phyloP scores from a whole-genome alignment of 2,329 filamentous ascomycete genomes.

The Helicocarpus griseus region DNA sequence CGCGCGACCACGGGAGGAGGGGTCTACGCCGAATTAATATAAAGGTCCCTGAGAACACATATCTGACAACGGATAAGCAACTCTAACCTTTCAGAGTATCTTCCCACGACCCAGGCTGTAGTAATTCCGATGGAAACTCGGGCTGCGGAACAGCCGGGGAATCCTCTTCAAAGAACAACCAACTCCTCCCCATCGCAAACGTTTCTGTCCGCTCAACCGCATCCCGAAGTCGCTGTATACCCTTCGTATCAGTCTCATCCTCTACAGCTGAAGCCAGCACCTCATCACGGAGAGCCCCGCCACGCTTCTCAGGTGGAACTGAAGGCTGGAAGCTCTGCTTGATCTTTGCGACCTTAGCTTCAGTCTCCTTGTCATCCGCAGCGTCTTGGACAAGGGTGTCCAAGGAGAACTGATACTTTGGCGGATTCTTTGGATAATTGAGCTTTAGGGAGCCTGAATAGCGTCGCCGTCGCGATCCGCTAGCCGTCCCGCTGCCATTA shows the following conservation, averaged over 20 bases:
- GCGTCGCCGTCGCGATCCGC: not conserved
- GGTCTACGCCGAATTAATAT: conserved; percentile 24
- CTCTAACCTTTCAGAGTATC: conserved; percentile 25
- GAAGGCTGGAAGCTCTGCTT: conserved; percentile 18
- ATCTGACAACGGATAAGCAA: not conserved
- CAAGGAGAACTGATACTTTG: conserved; percentile 55
- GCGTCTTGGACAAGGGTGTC: conserved; percentile 53
- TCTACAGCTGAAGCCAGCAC: conserved; percentile 35
- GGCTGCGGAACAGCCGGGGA: conserved; percentile 15
- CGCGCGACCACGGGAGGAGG: conserved; percentile 45
- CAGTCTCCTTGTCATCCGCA: conserved; percentile 48
- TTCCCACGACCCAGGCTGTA: conserved; percentile 23
- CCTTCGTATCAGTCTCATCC: conserved; percentile 34
- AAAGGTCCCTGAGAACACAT: not conserved
- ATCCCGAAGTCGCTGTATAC: conserved; percentile 41
- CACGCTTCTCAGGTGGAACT: conserved; percentile 5
- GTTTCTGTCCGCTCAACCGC: conserved; percentile 55
- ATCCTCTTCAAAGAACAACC: conserved; percentile 46
- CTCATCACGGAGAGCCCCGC: conserved; percentile 24
- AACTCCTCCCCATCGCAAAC: conserved; percentile 42
- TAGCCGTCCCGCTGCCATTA: not conserved
- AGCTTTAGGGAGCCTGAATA: not conserved
- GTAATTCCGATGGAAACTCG: conserved; percentile 26
- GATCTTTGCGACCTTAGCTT: conserved; percentile 40
- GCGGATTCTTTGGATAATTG: conserved; percentile 10